Conservation (phyloP, 176 grass and related monocot genomes). For the Rhynchospora tenuis region DNA sequence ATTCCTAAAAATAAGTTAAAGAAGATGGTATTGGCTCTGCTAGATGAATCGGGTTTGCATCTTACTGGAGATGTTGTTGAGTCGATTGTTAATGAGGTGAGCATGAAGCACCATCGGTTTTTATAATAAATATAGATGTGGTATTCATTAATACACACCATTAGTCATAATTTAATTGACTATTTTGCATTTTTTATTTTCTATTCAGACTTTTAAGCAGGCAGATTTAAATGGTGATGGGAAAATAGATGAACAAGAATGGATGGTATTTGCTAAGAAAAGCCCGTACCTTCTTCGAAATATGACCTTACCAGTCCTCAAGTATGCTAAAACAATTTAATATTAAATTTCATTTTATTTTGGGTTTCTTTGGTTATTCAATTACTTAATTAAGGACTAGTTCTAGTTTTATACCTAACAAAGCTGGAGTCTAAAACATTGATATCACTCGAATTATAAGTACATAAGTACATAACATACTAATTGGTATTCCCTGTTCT, state of each 20-base stretch:
- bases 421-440: background rate
- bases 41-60: background rate
- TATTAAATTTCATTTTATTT: background rate
- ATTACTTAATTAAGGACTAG: background rate
- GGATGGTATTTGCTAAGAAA: slow-evolving; percentile 14
- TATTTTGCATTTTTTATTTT: background rate
- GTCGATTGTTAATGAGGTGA: slow-evolving; percentile 5
- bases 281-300: slow-evolving; percentile 16
- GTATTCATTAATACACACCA: background rate
- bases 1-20: background rate
- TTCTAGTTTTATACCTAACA: background rate
- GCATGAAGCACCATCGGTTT: background rate
- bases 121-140: background rate
- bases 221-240: slow-evolving; percentile 20
- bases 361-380: background rate
- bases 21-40: slow-evolving; percentile 21
- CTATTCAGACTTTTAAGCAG: slow-evolving; percentile 20
- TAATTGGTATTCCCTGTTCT: background rate
- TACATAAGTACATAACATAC: too few relatives aligned
- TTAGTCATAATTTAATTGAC: background rate
- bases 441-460: background rate
- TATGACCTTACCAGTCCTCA: slow-evolving; percentile 11
- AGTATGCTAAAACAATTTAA: background rate
- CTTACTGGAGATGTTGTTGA: slow-evolving; percentile 9
- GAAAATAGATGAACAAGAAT: slow-evolving; percentile 17